Percentiles rank a stretch among this genome's conserved stretches.
These are phyloP conservation scores for Medicago lupulina DNA, from an alignment of 306 rosid species.

Conservation along the genomic window DNA sequence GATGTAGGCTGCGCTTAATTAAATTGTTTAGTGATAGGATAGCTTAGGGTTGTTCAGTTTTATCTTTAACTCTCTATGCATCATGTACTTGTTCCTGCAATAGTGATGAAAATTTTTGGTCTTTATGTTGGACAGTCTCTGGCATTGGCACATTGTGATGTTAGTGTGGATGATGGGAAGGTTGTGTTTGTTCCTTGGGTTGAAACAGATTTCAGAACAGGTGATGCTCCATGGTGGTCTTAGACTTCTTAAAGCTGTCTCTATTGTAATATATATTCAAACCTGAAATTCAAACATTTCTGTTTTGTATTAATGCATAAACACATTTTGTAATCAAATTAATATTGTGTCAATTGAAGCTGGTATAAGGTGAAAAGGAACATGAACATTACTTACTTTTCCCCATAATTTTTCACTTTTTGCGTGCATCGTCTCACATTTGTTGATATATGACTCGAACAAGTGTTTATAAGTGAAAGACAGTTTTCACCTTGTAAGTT, in stretches of 20 bases:
- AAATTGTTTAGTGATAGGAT: no score
- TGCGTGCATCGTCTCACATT: background rate
- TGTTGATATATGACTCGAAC: background rate
- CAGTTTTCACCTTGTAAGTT: background rate
- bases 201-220: slow-evolving; percentile 95
- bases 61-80: background rate
- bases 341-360: slow-evolving; percentile 20
- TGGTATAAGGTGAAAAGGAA: slow-evolving; percentile 31
- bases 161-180: slow-evolving; percentile 76
- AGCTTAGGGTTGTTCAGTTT: background rate
- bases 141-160: slow-evolving; percentile 79
- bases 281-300: slow-evolving; percentile 28
- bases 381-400: background rate
- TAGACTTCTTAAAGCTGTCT: slow-evolving; percentile 38
- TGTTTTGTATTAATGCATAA: slow-evolving; percentile 40
- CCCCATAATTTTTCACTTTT: background rate
- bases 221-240: slow-evolving; percentile 90
- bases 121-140: slow-evolving; percentile 65
- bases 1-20: no score
- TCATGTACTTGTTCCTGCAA: background rate
- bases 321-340: slow-evolving; percentile 28
- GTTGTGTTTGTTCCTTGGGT: slow-evolving; percentile 90
- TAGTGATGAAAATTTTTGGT: background rate
- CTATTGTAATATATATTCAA: slow-evolving; percentile 33
- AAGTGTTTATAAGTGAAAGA: background rate